Percentiles rank a stretch among this genome's conserved stretches.
Evolutionary conservation across 768 basidiomycete genomes (phyloP).

Genomic region (Leucocoprinus leucothites): DNA sequence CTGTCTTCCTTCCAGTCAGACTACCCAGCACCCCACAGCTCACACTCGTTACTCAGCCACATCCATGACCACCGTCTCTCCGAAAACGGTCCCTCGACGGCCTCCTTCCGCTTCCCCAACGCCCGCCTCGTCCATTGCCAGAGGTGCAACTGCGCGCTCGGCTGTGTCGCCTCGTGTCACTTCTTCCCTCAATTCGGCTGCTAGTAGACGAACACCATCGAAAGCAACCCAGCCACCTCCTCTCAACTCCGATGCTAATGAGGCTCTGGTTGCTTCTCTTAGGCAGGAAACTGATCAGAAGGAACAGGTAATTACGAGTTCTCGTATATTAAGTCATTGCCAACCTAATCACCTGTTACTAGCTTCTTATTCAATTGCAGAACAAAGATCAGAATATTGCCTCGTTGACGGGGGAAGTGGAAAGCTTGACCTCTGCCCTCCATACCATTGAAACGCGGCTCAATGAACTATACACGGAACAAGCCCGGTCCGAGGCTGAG

Average conservation of each 20-base stretch:
- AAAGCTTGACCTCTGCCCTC: conserved; percentile 59
- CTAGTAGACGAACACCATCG: conserved; percentile 47
- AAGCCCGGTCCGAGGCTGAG: conserved; percentile 78
- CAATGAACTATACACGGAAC: conserved; percentile 78
- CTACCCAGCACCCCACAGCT: too few relatives aligned
- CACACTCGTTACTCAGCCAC: conserved; percentile 7
- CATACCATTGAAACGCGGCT: conserved; percentile 69
- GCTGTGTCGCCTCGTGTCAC: conserved; percentile 56
- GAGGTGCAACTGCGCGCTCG: conserved; percentile 62
- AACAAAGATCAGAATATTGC: conserved; percentile 73
- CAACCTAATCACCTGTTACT: conserved; percentile 10
- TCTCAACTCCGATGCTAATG: conserved; percentile 45
- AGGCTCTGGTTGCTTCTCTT: conserved; percentile 57
- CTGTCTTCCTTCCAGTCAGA: too few relatives aligned
- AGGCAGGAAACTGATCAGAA: conserved; percentile 80
- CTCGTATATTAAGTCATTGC: conserved; percentile 8
- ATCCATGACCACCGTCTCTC: conserved; percentile 42
- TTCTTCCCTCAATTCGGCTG: conserved; percentile 46
- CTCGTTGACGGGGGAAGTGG: conserved; percentile 61
- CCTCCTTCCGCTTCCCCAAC: conserved; percentile 40
- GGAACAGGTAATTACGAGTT: conserved; percentile 56
- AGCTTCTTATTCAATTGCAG: conserved; percentile 78
- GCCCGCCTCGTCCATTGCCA: conserved; percentile 42
- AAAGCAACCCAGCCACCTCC: conserved; percentile 41
- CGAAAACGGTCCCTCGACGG: conserved; percentile 43